Evolutionary conservation across 371 early-diverging fungal species (phyloP), one percentile per base, ranked within the genome.

Genomic region (Apophysomyces elegans): DNA sequence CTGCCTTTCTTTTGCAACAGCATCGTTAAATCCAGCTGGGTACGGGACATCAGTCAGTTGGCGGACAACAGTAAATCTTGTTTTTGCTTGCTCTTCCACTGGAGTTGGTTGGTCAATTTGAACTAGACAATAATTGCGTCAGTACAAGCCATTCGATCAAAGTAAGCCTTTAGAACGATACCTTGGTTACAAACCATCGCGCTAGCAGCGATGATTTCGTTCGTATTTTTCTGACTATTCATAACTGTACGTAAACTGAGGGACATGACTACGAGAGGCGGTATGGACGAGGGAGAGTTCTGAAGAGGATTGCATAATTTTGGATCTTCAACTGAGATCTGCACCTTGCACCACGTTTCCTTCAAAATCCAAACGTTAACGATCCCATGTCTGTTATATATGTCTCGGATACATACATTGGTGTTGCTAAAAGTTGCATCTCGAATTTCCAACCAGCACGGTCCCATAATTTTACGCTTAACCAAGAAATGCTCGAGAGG

Each of bases 401-500:
- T n/a, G 1, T 32, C 7, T 43, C 36, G 11, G 21, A 12, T 38
- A 69, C 72, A 68, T 77, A 86, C 88, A 63, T 81, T 86, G 9
- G 71, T 77, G 38, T 63, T 74, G 50, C 66, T 77, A 8, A 85
- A 64, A 41, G 64, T 65, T 5, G 88, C 79, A 39, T 86, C 66
- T 37, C 68, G 73, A 43, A 98, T 82, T 37, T 84, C 75, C 6
- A 99, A 77, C 99, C 99, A 99, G 67, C 93, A 92, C 2, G 99
- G 99, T 1, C 99, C 99, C 97, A 96, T 99, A 38, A 99, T 79
- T 67, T 94, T 91, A 45, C 97, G 89, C 73, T 97, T 96, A 35
- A 96, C 80, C 36, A 99, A 73, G 56, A 99, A 91, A 54, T 91
- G 88, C 75, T 99, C 99, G n/a, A 98, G 78, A 1, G 97, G 95